Evolutionary conservation across 768 basidiomycete genomes (phyloP).

Genomic region (Xerocomus potaroensis): DNA sequence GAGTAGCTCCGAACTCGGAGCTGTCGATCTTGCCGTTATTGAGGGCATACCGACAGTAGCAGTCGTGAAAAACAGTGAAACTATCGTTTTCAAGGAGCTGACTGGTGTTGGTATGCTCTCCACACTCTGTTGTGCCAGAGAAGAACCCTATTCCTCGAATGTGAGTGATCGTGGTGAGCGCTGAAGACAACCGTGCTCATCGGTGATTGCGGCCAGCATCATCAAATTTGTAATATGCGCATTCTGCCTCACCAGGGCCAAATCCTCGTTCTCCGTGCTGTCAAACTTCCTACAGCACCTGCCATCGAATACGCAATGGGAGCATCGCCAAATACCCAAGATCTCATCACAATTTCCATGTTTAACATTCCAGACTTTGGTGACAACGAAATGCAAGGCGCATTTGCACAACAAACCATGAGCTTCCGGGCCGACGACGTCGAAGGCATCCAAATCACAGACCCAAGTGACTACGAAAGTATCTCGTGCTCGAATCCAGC

Average conservation of each 20-base stretch:
- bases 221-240: constrained; percentile 49
- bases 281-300: constrained; percentile 20
- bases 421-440: constrained; percentile 32
- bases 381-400: constrained; percentile 24
- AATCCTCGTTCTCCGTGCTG: constrained; percentile 47
- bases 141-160: constrained; percentile 23
- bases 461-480: constrained; percentile 24
- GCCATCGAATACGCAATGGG: constrained; percentile 1
- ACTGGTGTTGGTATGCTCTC: constrained; percentile 32
- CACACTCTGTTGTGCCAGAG: constrained; percentile 38
- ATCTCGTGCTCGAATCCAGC: constrained; percentile 11
- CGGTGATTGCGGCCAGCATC: constrained; percentile 30
- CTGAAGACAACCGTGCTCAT: constrained; percentile 9
- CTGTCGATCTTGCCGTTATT: constrained; percentile 41
- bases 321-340: constrained; percentile 19
- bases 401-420: constrained; percentile 24
- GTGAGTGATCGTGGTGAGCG: constrained; percentile 12
- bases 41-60: constrained; percentile 39
- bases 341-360: constrained; percentile 29
- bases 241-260: constrained; percentile 48
- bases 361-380: constrained; percentile 30
- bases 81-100: constrained; percentile 41
- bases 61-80: constrained; percentile 39
- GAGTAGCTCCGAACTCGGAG: constrained; percentile 35
- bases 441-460: constrained; percentile 33